Percentiles rank a stretch among this genome's conserved stretches.
phyloP scores from a whole-genome alignment of 306 rosid species.

The Casuarina glauca region DNA sequence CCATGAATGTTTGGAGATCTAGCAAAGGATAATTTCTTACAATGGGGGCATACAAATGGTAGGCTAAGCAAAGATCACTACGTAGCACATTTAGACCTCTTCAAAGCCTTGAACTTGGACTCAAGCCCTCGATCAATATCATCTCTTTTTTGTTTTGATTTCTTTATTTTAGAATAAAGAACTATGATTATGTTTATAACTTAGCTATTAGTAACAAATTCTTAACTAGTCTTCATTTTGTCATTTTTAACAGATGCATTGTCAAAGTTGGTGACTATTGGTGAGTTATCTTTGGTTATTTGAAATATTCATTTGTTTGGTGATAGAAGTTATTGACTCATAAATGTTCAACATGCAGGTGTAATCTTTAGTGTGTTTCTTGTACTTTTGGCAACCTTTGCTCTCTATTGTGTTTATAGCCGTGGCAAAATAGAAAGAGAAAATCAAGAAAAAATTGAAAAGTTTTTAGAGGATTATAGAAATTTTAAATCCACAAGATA shows the following conservation, averaged over 20 bases:
- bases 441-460: not conserved
- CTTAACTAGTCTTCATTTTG: too few relatives aligned
- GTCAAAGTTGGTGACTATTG: not conserved
- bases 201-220: too few relatives aligned
- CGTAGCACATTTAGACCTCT: too few relatives aligned
- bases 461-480: not conserved
- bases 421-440: not conserved
- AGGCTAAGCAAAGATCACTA: too few relatives aligned
- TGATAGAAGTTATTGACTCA: not conserved
- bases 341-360: not conserved
- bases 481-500: not conserved
- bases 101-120: too few relatives aligned
- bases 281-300: not conserved
- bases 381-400: not conserved
- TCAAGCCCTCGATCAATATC: too few relatives aligned
- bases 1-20: too few relatives aligned
- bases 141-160: too few relatives aligned
- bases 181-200: too few relatives aligned
- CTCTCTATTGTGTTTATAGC: not conserved
- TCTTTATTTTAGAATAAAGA: too few relatives aligned
- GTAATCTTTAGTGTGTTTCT: not conserved
- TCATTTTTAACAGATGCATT: not conserved
- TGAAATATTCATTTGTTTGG: not conserved
- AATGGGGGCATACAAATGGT: too few relatives aligned
- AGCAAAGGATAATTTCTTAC: too few relatives aligned